Evolutionary conservation across 495 filamentous ascomycete species (phyloP), one percentile per base, ranked within the genome.

Genomic region (Arthonia radiata): DNA sequence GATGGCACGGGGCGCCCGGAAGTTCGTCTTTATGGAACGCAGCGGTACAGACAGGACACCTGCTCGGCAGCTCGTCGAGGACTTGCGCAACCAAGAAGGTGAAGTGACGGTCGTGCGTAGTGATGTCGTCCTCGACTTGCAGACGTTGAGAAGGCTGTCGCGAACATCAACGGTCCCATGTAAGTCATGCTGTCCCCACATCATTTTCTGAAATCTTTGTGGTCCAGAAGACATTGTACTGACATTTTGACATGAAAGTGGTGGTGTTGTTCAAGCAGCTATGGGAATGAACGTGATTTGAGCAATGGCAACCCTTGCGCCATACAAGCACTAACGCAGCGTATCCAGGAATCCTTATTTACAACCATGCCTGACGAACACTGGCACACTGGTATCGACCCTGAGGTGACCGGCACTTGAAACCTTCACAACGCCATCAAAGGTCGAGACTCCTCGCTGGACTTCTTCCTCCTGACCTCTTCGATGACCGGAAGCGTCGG

Each of bases 21-120:
- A 50, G n/a, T 35, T 54, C n/a, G 35, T 42, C 5, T 53, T 54
- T 33, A 31, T 53, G 11, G 34, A 34, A 5, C 31, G 52, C 13
- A 47, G 44, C 9, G 49, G 49, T 1, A 29, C 26, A 1, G 31
- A 34, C 2, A 37, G 35, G 15, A n/a, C 11, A 4, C 16, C 25
- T 1, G 24, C 19, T 8, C 32, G 38, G 18, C 24, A 42, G 15
- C 24, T 38, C 3, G 25, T 52, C n/a, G 30, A 41, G 13, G 17
- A 31, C 1, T 33, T 53, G 5, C 21, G 36, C 2, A 21, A 18
- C 18, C 28, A 24, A 1, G 49, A 42, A 17, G 46, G 38, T 8
- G 13, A 14, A 10, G 31, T 39, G 2, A 33, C 46, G 25, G 35
- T 48, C 1, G 23, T 52, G 0, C 26, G 31, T 7, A 50, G 50